phyloP scores from a whole-genome alignment of 352 stramenopile species.

The Phytophthora cactorum region DNA sequence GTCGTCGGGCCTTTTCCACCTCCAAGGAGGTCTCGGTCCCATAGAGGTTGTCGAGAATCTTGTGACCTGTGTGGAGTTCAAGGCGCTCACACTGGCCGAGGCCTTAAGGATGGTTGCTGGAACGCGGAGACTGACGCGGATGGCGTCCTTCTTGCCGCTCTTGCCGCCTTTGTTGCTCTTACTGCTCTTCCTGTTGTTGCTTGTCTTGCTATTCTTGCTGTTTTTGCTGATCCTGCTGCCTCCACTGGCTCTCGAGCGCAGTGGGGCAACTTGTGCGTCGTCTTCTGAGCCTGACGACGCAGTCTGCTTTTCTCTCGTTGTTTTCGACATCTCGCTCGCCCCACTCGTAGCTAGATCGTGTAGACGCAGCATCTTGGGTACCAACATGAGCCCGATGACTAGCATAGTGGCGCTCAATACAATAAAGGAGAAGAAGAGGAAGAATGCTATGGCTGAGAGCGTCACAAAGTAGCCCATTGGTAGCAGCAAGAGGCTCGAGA shows the following conservation, averaged over 20 bases:
- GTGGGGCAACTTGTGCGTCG: conserved; percentile 13
- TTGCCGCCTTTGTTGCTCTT: conserved; percentile 3
- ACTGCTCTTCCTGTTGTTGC: conserved; percentile 1
- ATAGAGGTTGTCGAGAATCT: conserved; percentile 11
- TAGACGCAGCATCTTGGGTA: conserved; percentile 42
- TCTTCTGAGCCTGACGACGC: conserved; percentile 16
- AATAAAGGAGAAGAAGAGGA: conserved; percentile 42
- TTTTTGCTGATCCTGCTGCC: conserved; percentile 15
- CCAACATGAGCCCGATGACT: conserved; percentile 45
- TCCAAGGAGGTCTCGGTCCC: conserved; percentile 13
- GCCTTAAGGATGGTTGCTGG: conserved; percentile 12
- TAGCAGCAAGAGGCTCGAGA: conserved; percentile 46
- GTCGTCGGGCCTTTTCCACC: conserved; percentile 10
- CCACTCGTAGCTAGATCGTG: conserved; percentile 20
- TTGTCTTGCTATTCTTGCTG: conserved; percentile 2
- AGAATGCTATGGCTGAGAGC: conserved; percentile 41
- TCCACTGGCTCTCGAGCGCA: conserved; percentile 3
- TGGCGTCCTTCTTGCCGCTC: conserved; percentile 22
- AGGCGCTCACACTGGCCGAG: conserved; percentile 31
- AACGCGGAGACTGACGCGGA: conserved; percentile 12
- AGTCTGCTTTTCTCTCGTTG: conserved; percentile 8
- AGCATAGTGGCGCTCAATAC: conserved; percentile 36
- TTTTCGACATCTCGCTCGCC: conserved; percentile 9
- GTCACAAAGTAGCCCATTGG: conserved; percentile 57
- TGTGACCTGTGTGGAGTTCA: conserved; percentile 23